Evolutionary conservation across 805 yeast species (phyloP), one percentile per base, ranked within the genome.

Genomic region (Candida pseudoglaebosa): DNA sequence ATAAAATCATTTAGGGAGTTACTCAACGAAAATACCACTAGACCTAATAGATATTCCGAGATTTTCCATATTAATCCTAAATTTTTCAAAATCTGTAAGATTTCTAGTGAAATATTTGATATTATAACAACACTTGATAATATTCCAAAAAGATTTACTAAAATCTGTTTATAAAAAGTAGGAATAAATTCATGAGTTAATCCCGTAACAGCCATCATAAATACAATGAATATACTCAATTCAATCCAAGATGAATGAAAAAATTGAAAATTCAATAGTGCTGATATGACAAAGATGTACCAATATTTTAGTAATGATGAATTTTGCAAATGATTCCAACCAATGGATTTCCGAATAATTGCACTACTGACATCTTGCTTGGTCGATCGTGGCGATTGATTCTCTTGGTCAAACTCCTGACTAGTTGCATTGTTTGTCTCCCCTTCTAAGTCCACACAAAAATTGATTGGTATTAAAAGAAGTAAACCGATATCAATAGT

Each of bases 1-100:
- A 75, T 62, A 26, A 75, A 52, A 45, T 76, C 81, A 19, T 77
- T 78, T 24, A 74, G 56, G 4, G 78, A 74, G 43, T 75, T 76
- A 24, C 76, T 73, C 18, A 75, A 46, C 3, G 80, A 67, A 40
- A 76, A 63, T 2, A 75, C 57, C 1, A 77, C 55, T 20, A 75
- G 52, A 2, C 81, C 81, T 36, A 76, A 50, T 9, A 73, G 40
- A 21, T 75, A 71, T 42, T 76, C 80, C 12, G 68, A 60, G 3
- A 76, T 59, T 15, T 53, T 45, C 51, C 71, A 62, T 17, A 75
- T 57, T 5, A 64, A 42, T 1, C 78, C 81, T 22, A 68, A 47
- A 44, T 73, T 72, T 42, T 71, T 71, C 28, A 76, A 43, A 4
- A 62, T 38, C 30, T 52, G 46, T 13, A 66, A 46, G 4, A 60